A percentile compares a stretch with the other conserved stretches of the same genome.
Conservation (phyloP, 805 yeast species). For the Kuraishia borneana region DNA sequence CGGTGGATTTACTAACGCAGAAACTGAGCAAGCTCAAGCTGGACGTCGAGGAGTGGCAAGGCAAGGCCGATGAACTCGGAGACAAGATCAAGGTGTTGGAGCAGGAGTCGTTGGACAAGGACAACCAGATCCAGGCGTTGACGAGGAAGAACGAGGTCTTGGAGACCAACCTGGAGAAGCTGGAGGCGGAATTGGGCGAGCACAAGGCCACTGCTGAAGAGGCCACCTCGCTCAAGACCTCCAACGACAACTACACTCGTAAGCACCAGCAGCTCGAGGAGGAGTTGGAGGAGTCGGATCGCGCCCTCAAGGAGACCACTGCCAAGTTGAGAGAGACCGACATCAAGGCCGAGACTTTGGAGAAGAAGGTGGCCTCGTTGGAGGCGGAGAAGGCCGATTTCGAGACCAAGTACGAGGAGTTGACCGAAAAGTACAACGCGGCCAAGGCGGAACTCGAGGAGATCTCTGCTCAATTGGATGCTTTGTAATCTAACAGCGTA, state of each 20-base stretch:
- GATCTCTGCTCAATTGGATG: slow-evolving; percentile 92
- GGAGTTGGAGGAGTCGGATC: slow-evolving; percentile 83
- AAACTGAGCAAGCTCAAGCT: slow-evolving; percentile 82
- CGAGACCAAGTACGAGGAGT: slow-evolving; percentile 86
- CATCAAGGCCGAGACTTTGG: slow-evolving; percentile 91
- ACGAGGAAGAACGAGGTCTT: slow-evolving; percentile 84
- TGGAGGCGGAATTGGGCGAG: slow-evolving; percentile 63
- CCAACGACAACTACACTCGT: slow-evolving; percentile 85
- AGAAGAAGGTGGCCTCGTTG: slow-evolving; percentile 84
- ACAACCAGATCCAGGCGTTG: slow-evolving; percentile 87
- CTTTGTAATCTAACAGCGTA: slow-evolving; percentile 23
- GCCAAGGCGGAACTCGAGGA: slow-evolving; percentile 94
- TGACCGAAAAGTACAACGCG: slow-evolving; percentile 66
- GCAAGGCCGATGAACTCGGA: slow-evolving; percentile 81
- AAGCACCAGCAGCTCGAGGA: slow-evolving; percentile 83
- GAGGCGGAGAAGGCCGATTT: slow-evolving; percentile 87
- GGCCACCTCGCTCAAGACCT: slow-evolving; percentile 75
- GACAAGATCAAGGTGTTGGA: slow-evolving; percentile 80
- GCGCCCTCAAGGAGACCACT: slow-evolving; percentile 85
- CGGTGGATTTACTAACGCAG: slow-evolving; percentile 21
- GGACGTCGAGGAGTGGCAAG: slow-evolving; percentile 97
- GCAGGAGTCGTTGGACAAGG: slow-evolving; percentile 86
- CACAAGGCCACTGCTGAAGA: slow-evolving; percentile 85
- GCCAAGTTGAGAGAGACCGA: slow-evolving; percentile 92
- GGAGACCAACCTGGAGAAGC: slow-evolving; percentile 73